Evolutionary conservation across 2,329 filamentous ascomycete species (phyloP), one percentile per base, ranked within the genome.

Genomic region (Sarocladiaceae sp.): DNA sequence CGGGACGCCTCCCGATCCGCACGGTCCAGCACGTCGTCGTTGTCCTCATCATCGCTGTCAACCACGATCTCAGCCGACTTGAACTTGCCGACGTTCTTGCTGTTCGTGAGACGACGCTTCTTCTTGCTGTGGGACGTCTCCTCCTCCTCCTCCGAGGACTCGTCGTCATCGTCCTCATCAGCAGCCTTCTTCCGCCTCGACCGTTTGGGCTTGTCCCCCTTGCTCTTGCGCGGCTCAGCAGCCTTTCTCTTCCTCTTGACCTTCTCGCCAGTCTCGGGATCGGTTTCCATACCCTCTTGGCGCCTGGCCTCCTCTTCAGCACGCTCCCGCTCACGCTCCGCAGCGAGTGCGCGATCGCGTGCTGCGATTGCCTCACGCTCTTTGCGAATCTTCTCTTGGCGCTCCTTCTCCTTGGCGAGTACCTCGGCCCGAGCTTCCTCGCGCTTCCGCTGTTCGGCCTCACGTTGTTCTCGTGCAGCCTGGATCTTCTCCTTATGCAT

Each of bases 401-500:
- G 76, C 59, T 91, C 86, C 24, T 76, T 75, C 52, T 89, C 85
- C 45, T 74, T 74, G 45, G 85, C 83, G 47, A 85, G 73, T 1
- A 76, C 76, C 54, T 77, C 80, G 51, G 80, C 72, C 33, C 83
- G 80, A 58, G 83, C 82, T 51, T 89, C 89, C 60, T 95, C 89
- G 6, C 88, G 83, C 48, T 78, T 80, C 48, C 74, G 78, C 16
- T 90, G 70, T 61, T 95, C 90, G 3, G 82, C 84, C 55, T 97
- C 86, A 44, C 91, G 84, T 49, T 82, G 77, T 55, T 85, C 80
- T 27, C 86, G 78, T 6, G 93, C 90, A 44, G 88, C 82, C 49
- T 85, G 79, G 3, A 97, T 78, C 63, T 93, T 94, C 55, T 85
- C 81, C 27, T 89, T 88, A 60, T 97, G 96, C 69, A 87, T 88